Conservation (phyloP, 179 eudicot species). For the Corrigiola litoralis region DNA sequence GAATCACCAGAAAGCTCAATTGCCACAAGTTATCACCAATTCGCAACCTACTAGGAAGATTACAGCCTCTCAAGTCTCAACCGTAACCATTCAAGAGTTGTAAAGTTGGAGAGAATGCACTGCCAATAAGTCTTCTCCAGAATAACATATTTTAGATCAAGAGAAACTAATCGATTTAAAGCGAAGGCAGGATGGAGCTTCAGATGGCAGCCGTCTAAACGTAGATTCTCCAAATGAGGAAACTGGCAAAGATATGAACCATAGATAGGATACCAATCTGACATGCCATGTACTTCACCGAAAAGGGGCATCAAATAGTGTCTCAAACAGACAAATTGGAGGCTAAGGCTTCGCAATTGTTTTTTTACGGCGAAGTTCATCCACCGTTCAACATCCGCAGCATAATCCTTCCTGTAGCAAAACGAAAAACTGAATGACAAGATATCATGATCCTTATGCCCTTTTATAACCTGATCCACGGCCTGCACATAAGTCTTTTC, state of each 20-base stretch:
- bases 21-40: neutral
- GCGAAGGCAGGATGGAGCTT: neutral
- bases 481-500: too few relatives aligned
- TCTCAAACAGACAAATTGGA: neutral
- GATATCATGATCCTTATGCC: neutral
- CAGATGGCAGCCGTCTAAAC: neutral
- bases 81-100: neutral
- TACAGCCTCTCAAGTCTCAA: constrained; percentile 1
- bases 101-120: neutral
- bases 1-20: neutral
- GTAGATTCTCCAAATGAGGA: neutral
- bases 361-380: constrained; percentile 4
- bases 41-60: constrained; percentile 5
- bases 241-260: neutral
- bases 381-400: neutral
- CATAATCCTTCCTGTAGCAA: neutral
- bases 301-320: too few relatives aligned
- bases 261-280: neutral
- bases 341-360: neutral
- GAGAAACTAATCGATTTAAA: neutral
- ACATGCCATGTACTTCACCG: neutral
- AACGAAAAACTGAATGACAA: neutral
- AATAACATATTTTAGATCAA: neutral
- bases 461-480: constrained; percentile 1
- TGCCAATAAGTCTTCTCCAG: neutral